These are phyloP conservation scores for Eruca vesicaria DNA, from an alignment of 441 rosid genomes.

Conservation along the genomic window DNA sequence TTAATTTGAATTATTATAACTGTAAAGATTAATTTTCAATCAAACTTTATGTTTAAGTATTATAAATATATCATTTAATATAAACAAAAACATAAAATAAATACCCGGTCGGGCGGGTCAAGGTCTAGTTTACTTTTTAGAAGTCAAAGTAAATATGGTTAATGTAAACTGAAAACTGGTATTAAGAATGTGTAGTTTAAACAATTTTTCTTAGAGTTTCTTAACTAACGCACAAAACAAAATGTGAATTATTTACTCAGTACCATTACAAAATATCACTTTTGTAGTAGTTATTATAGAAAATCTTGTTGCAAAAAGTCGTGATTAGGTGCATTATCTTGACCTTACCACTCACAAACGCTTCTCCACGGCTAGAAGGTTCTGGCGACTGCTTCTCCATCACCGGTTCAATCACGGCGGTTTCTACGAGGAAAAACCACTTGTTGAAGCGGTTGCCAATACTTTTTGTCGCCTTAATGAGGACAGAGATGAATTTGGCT, in stretches of 20 bases:
- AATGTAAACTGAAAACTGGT: too few relatives aligned
- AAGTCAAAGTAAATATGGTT: too few relatives aligned
- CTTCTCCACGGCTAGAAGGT: constrained; percentile 16
- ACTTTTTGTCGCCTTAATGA: constrained; percentile 46
- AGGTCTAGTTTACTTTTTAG: too few relatives aligned
- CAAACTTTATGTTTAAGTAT: too few relatives aligned
- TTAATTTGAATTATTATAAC: too few relatives aligned
- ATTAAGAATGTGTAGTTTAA: too few relatives aligned
- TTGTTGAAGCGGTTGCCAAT: constrained; percentile 43
- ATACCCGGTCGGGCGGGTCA: too few relatives aligned
- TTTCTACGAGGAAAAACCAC: constrained; percentile 40
- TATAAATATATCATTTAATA: too few relatives aligned
- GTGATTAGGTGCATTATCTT: not conserved
- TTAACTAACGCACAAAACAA: too few relatives aligned
- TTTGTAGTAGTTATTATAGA: not conserved
- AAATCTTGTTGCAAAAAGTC: not conserved
- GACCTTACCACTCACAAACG: constrained; percentile 24
- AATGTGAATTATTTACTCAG: not conserved
- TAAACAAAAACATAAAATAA: too few relatives aligned
- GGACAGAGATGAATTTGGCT: constrained; percentile 44
- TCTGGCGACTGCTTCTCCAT: constrained; percentile 37
- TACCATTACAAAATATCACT: not conserved
- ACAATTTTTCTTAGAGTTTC: too few relatives aligned
- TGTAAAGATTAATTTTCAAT: too few relatives aligned
- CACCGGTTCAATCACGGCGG: constrained; percentile 20